Evolutionary conservation across 345 rosid genomes (phyloP), one percentile per base, ranked within the genome.

Genomic region (Camelina neglecta): DNA sequence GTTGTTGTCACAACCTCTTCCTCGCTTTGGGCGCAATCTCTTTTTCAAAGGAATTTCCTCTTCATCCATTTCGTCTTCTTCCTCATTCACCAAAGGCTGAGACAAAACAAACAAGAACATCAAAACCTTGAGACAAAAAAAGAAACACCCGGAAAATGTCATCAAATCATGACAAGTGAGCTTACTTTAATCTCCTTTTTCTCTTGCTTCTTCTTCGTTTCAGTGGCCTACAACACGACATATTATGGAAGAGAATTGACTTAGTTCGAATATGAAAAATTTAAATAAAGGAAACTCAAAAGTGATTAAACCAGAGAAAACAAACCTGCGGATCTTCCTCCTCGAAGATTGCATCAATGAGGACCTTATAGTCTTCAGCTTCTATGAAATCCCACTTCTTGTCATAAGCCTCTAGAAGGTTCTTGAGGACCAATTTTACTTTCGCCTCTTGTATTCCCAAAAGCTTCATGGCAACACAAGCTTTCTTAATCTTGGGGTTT

Each of bases 331-430:
- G 44, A 13, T 93, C 95, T 47, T 84, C 86, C 11, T 79, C 83
- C 0, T 88, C 93, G 42, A 91, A 82, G 42, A 93, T 85, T 12
- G 93, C 91, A 51, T 91, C 97, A 5, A 82, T 71, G 44, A 93
- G 89, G 57, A 73, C 91, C 74, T 89, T 83, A 59, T 88, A 93
- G 39, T 81, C 86, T 8, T 76, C 88, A 42, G 80, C 92, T 71
- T 59, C 75, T 23, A 93, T 91, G 12, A 85, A 81, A 35, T 80
- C 83, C 93, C 97, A 91, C 4, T 91, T 88, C 35, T 85, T 87
- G 0, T 88, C 92, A 74, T 91, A 93, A 5, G 65, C 81, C 84
- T 71, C 9, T 7, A 86, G 63, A 57, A 91, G 96, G 49, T 55
- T 81, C 75, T 85, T 89, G 18, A 93, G 78, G 11, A 89, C 91